These are phyloP conservation scores for Plasmopara viticola DNA, from an alignment of 352 stramenopile genomes.

Conservation along the genomic window DNA sequence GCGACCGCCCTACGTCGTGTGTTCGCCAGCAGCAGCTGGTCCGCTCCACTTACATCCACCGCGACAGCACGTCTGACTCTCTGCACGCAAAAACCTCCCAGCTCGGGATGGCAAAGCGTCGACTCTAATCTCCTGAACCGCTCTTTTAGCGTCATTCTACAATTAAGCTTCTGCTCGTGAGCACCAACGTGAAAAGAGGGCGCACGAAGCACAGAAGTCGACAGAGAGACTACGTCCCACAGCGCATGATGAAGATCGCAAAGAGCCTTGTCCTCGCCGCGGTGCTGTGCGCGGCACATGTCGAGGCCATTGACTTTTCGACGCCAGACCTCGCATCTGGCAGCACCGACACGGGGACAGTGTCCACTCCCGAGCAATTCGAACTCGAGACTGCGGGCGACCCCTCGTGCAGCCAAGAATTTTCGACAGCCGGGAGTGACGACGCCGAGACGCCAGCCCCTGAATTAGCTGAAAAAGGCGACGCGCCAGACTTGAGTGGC, in stretches of 20 bases:
- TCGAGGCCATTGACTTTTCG: slow-evolving; percentile 50
- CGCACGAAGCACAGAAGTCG: background rate
- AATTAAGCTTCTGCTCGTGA: slow-evolving; percentile 25
- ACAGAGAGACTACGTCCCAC: background rate
- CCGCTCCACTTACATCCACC: slow-evolving; percentile 4
- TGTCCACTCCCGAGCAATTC: slow-evolving; percentile 8
- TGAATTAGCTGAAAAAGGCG: background rate
- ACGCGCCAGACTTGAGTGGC: slow-evolving; percentile 2
- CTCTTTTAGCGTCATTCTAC: slow-evolving; percentile 21
- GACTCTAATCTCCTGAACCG: slow-evolving; percentile 4
- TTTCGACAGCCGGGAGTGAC: slow-evolving; percentile 25
- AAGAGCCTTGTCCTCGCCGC: slow-evolving; percentile 46
- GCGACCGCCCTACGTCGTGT: slow-evolving; percentile 9
- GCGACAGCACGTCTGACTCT: slow-evolving; percentile 23
- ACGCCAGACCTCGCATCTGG: slow-evolving; percentile 7
- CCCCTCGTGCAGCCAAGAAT: slow-evolving; percentile 29
- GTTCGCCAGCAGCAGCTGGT: slow-evolving; percentile 17
- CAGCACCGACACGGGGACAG: slow-evolving; percentile 17
- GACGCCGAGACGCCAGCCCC: background rate
- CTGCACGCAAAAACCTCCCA: slow-evolving; percentile 13
- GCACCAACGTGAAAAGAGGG: slow-evolving; percentile 3
- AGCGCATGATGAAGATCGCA: slow-evolving; percentile 31
- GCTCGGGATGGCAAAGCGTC: slow-evolving; percentile 9
- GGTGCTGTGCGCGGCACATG: slow-evolving; percentile 42
- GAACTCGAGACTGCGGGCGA: background rate